Evolutionary conservation across 2,329 filamentous ascomycete genomes (phyloP).

Genomic region (Fusarium foetens): DNA sequence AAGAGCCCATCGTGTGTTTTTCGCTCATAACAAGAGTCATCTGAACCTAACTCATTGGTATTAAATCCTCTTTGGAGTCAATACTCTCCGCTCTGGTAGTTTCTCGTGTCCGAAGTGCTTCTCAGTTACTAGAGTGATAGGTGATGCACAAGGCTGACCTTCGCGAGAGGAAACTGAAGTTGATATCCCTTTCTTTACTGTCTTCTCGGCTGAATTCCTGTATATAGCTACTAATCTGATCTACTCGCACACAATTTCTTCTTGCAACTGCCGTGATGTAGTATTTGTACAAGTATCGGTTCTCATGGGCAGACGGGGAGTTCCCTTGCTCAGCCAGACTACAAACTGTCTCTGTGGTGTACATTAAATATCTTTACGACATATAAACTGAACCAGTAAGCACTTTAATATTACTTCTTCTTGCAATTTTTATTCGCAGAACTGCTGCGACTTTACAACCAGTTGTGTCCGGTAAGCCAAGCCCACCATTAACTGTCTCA

Average conservation of each 20-base stretch:
- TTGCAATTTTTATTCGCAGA: background rate
- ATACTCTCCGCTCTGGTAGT: background rate
- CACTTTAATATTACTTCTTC: background rate
- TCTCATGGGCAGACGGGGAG: background rate
- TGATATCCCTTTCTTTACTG: no score
- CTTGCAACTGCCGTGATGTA: rapidly evolving
- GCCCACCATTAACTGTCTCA: background rate
- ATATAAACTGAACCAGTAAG: rapidly evolving
- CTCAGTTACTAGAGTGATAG: background rate
- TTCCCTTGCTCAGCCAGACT: background rate
- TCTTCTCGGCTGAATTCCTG: rapidly evolving
- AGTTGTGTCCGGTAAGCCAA: background rate
- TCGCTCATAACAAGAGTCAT: background rate
- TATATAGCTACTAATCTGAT: rapidly evolving
- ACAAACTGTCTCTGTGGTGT: background rate
- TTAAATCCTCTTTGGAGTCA: rapidly evolving
- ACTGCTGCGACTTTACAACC: background rate
- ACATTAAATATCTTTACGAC: background rate
- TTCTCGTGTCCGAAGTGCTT: rapidly evolving
- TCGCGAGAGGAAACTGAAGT: background rate
- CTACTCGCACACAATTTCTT: rapidly evolving
- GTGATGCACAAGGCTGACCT: background rate
- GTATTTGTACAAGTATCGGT: background rate
- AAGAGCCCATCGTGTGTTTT: background rate
- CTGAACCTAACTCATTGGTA: rapidly evolving